Conservation (phyloP, 2,329 filamentous ascomycete species). For the Biscogniauxia sp. region DNA sequence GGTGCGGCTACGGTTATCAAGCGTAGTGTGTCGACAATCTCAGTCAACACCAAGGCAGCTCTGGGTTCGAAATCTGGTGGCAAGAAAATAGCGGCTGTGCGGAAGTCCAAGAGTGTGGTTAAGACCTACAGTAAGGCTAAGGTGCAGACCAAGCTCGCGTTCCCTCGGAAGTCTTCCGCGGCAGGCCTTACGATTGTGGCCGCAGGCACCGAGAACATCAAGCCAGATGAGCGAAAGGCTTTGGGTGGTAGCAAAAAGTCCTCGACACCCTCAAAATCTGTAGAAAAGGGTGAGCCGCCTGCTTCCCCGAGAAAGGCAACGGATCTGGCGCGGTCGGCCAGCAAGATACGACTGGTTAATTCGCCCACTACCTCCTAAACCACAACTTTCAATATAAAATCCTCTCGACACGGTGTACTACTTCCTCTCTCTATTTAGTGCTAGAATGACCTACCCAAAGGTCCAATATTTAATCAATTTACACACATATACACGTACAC, state of each 20-base stretch:
- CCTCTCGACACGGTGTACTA: too few relatives aligned
- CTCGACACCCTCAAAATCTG: constrained; percentile 8
- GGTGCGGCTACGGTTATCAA: constrained; percentile 36
- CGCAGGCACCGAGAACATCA: constrained; percentile 15
- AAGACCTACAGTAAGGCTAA: constrained; percentile 31
- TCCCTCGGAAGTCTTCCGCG: constrained; percentile 10
- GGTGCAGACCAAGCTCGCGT: constrained; percentile 18
- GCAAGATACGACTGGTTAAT: constrained; percentile 27
- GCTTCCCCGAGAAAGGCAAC: constrained; percentile 21
- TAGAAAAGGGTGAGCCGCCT: constrained; percentile 12
- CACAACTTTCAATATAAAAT: not conserved
- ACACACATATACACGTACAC: too few relatives aligned
- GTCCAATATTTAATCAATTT: too few relatives aligned
- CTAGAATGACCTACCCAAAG: too few relatives aligned
- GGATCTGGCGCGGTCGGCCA: constrained; percentile 34
- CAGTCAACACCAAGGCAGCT: constrained; percentile 35
- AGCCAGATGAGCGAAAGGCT: constrained; percentile 7
- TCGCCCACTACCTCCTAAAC: constrained; percentile 35
- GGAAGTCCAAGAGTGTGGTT: constrained; percentile 30
- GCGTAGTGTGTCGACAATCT: constrained; percentile 39
- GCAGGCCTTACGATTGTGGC: constrained; percentile 26
- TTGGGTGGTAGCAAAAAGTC: constrained; percentile 5
- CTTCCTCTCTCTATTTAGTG: too few relatives aligned
- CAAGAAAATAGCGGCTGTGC: constrained; percentile 23
- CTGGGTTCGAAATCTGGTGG: constrained; percentile 23